Percentiles rank a stretch among this genome's conserved stretches.
These are phyloP conservation scores for Oryza meridionalis DNA, from an alignment of 176 grass and related monocot genomes.

Conservation along the genomic window DNA sequence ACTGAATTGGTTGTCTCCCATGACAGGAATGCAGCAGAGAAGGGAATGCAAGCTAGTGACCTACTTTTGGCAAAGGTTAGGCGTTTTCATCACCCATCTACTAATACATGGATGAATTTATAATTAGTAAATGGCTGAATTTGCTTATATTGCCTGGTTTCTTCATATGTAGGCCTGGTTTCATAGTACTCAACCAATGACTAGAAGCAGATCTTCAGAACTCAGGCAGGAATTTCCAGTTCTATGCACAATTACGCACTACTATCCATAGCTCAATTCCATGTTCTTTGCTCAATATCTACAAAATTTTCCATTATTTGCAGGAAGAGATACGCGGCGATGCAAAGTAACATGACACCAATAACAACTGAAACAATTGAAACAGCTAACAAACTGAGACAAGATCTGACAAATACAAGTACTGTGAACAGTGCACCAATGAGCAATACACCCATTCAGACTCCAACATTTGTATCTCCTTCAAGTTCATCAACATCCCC, in stretches of 20 bases:
- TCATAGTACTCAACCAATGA: conserved; percentile 80
- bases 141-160: conserved; percentile 4
- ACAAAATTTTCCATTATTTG: conserved; percentile 25
- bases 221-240: conserved; percentile 55
- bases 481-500: conserved; percentile 72
- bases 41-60: conserved; percentile 65
- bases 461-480: conserved; percentile 62
- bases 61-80: conserved; percentile 68
- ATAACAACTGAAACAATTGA: conserved; percentile 48
- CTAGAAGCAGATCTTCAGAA: conserved; percentile 78
- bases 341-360: conserved; percentile 55
- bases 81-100: conserved; percentile 6
- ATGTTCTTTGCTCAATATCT: conserved; percentile 23
- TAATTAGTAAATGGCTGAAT: background rate
- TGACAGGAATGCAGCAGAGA: conserved; percentile 73
- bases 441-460: conserved; percentile 45
- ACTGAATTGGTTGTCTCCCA: conserved; percentile 28
- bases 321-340: conserved; percentile 72
- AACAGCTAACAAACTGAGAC: conserved; percentile 35
- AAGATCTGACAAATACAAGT: conserved; percentile 48
- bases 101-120: background rate
- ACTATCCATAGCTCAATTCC: background rate
- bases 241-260: background rate
- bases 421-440: conserved; percentile 33
- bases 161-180: conserved; percentile 64